Base-by-base conservation (phyloP, 78 protist genomes). In the Creolimax fragrantissima region DNA sequence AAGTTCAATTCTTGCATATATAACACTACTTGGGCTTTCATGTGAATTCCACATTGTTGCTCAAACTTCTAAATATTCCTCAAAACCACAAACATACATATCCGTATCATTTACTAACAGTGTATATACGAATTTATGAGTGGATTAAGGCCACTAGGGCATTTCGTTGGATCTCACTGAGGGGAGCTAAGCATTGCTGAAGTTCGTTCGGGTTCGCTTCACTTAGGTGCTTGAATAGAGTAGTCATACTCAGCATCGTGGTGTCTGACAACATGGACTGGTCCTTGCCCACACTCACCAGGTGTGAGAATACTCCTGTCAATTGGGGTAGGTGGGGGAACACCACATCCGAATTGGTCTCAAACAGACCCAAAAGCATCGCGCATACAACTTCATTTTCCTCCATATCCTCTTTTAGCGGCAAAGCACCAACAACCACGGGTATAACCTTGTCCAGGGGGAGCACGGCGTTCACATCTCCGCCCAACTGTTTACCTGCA, bases 371-470 rank as follows among this genome's bases (percentile, higher is more conserved):
- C 74, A 58, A 24, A 17, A 58, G 74, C 74, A 58, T 58, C 11
- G 74, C 74, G 39, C 39, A 17, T 24, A 88, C 90, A 5, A 45
- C 67, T 6, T 43, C 90, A n/a, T 88, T 88, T 36, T 88, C 90
- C 44, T 45, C 43, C 37, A 88, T 35, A 32, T 88, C 90, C 44
- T 6, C 67, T 36, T 88, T 88, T 36, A 88, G 67, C 44, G 90
- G 90, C 66, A 88, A 74, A 5, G 90, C 90, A 17, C 37, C 67
- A 35, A 88, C 85, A 5, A 88, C 37, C 47, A 88, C 90, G 43
- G 90, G 90, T 36, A 88, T n/a, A 6, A 88, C 66, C 90, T 88
- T 6, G 85, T n/a, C 67, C 67, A 35, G 11, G 2, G 44, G 67
- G 41, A n/a, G 90, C 90, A 88, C 45, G 11, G 90, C 90, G 35